Percentiles rank a stretch among this genome's conserved stretches.
Evolutionary conservation across 2,329 filamentous ascomycete genomes (phyloP).

Genomic region (Calonectria honghensis): DNA sequence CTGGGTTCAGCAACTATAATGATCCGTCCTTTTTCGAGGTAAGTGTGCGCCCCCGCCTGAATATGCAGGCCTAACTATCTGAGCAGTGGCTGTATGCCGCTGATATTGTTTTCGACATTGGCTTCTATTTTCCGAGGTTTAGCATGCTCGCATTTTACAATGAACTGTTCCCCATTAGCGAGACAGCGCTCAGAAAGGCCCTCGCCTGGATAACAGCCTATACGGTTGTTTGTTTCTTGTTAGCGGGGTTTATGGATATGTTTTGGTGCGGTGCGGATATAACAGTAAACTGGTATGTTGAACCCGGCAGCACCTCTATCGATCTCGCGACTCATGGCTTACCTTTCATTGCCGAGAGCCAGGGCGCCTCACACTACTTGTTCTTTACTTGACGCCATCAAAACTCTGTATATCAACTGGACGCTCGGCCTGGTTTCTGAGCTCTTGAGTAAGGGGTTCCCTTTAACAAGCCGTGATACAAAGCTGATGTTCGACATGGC

Average conservation of each 20-base stretch:
- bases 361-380: neutral
- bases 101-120: neutral
- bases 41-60: neutral
- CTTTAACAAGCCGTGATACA: no score
- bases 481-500: neutral
- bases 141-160: neutral
- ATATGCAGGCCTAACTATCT: neutral
- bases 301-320: neutral
- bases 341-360: neutral
- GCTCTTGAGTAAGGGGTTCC: neutral
- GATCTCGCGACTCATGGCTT: neutral
- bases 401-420: slow-evolving; percentile 13
- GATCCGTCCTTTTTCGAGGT: neutral
- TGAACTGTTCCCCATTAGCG: neutral
- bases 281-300: neutral
- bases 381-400: neutral
- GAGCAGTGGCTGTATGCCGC: slow-evolving; percentile 4
- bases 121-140: slow-evolving; percentile 8
- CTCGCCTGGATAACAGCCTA: neutral
- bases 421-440: neutral
- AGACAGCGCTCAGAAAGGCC: neutral
- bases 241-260: neutral
- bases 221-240: neutral
- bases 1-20: neutral
- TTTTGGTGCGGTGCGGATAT: neutral